These are phyloP conservation scores for Craspedostauros australis DNA, from an alignment of 108 stramenopile species.

Conservation along the genomic window DNA sequence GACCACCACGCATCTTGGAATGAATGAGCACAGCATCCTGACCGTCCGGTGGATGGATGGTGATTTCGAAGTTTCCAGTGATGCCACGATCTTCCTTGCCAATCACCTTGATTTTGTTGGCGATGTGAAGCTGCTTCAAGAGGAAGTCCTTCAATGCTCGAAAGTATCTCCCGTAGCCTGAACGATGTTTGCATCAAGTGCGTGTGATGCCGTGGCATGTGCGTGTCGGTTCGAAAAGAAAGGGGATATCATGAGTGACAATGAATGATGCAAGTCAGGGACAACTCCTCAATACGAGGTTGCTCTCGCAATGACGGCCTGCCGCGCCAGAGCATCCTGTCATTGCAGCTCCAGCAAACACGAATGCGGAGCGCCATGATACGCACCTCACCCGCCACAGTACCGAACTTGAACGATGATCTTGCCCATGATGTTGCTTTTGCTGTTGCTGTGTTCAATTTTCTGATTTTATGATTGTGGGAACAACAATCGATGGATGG, in stretches of 20 bases:
- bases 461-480: too few relatives aligned
- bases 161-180: constrained; percentile 14
- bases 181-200: too few relatives aligned
- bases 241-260: neutral
- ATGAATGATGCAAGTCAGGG: neutral
- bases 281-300: too few relatives aligned
- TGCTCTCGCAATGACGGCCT: too few relatives aligned
- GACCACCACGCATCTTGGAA: constrained; percentile 29
- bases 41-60: constrained; percentile 24
- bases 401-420: constrained; percentile 12
- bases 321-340: too few relatives aligned
- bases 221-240: neutral
- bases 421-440: constrained; percentile 5
- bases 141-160: constrained; percentile 11
- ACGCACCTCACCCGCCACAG: constrained; percentile 18
- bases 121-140: constrained; percentile 2
- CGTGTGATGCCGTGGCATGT: too few relatives aligned
- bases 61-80: constrained; percentile 53
- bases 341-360: too few relatives aligned
- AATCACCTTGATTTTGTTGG: constrained; percentile 13
- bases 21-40: constrained; percentile 45
- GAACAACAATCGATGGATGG: too few relatives aligned
- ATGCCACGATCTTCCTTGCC: constrained; percentile 34
- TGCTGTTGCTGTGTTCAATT: too few relatives aligned
- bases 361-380: neutral